Base-by-base conservation (phyloP, 192 early-diverging fungal genomes). In the Spizellomyces sp. region DNA sequence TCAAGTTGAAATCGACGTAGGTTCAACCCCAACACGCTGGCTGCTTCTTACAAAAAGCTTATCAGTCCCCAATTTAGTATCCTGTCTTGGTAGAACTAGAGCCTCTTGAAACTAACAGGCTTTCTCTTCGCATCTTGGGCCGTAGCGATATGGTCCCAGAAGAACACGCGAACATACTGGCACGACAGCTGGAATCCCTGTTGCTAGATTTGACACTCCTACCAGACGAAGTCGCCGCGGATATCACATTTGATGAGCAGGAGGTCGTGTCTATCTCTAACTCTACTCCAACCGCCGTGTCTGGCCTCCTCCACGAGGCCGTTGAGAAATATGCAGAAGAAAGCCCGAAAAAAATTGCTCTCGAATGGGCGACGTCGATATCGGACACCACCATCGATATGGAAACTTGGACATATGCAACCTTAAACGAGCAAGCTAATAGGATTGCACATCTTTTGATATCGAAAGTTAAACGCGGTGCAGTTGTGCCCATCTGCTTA, bases 371-470 rank as follows among this genome's bases (percentile, higher is more conserved):
- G 17, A 17, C 6, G 15, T 36, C 17, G n/a, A 58, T 70, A 6
- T 36, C 27, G 1, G 66, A 54, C 52, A 54, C 66, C 12, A 41
- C 60, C n/a, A n/a, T 56, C 54, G 54, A 22, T 22, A 36, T 36
- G 27, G 27, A 36, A 36, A 55, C 63, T 27, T 12, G 65, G 14
- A 68, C 71, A 3, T 73, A 73, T 21, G 52, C 6, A 8, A 22
- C 58, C n/a, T n/a, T 68, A 8, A 62, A 69, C 48, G 10, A 7
- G 44, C 64, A 61, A 8, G 73, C 73, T 6, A 69, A 74, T 27
- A n/a, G n/a, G 42, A 46, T 74, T 9, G 73, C 73, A 5, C 54
- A 58, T 36, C 58, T 74, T 10, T 15, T 9, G 5, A 3, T 42
- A 6, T 15, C 14, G n/a, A 55, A 56, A 15, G 64, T 73, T 41